A percentile compares a stretch with the other conserved stretches of the same genome.
Evolutionary conservation across 2,329 filamentous ascomycete genomes (phyloP).

Genomic region (Alternaria ethzedia): DNA sequence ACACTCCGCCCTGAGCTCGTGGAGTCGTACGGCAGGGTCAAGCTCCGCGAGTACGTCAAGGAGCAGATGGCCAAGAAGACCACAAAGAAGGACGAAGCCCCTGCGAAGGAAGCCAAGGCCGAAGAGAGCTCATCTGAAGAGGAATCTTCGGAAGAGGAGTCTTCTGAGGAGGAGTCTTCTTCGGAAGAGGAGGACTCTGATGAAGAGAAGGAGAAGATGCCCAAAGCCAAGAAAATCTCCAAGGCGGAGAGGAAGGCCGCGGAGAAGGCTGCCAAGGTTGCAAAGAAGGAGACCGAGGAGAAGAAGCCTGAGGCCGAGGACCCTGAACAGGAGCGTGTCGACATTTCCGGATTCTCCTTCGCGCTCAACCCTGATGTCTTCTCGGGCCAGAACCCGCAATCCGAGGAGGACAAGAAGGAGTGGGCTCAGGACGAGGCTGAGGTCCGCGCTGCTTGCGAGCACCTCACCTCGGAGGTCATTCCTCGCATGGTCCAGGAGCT

Average conservation of each 20-base stretch:
- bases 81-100: constrained; percentile 47
- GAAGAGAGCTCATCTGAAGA: constrained; percentile 39
- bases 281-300: constrained; percentile 22
- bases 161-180: constrained; percentile 32
- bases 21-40: constrained; percentile 81
- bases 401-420: constrained; percentile 85
- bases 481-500: constrained; percentile 87
- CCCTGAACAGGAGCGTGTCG: constrained; percentile 70
- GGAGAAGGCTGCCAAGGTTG: constrained; percentile 21
- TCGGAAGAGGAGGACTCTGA: constrained; percentile 70
- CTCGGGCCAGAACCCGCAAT: constrained; percentile 89
- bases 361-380: constrained; percentile 94
- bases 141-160: constrained; percentile 32
- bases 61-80: constrained; percentile 66
- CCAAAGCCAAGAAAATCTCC: constrained; percentile 26
- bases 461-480: constrained; percentile 77
- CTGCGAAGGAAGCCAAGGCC: constrained; percentile 45
- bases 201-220: constrained; percentile 66
- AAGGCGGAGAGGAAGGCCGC: constrained; percentile 26
- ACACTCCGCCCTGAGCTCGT: constrained; percentile 89
- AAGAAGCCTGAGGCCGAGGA: constrained; percentile 33
- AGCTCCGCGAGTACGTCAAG: constrained; percentile 88
- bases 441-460: constrained; percentile 82
- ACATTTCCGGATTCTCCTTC: constrained; percentile 86
- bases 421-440: constrained; percentile 85